Evolutionary conservation across 1,139 yeast genomes (phyloP), one percentile per base, ranked within the genome.

Genomic region (Candida tropicalis): DNA sequence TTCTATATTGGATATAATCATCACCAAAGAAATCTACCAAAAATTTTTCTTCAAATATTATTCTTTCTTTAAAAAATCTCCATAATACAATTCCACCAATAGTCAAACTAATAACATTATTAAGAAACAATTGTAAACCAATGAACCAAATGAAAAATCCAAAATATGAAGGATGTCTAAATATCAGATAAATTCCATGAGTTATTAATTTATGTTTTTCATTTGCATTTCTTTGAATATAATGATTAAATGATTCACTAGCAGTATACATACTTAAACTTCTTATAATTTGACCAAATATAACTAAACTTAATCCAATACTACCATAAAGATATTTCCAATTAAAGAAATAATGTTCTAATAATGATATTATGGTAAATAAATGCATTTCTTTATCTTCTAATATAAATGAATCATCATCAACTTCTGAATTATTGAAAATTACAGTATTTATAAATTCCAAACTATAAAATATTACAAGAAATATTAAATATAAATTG

Each of bases 111-210:
- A 69, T 35, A 33, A 60, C 44, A 62, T 90, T 93, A 39, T 81
- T 67, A 46, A 91, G 63, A 50, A 84, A 57, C 41, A 91, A 32
- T 60, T 93, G 96, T 2, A 90, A 73, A 0, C 98, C 98, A 3
- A 91, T 56, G 22, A 95, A 93, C 97, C 98, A 95, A 79, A 89
- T 83, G 58, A 84, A 91, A 61, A 87, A 93, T 1, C 98, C 99
- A 44, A 82, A 77, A 63, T 93, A 93, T 40, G 95, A 84, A 9
- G 99, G 99, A 60, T 93, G 99, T 47, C 99, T 74, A 8, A 79
- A 65, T 15, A 66, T 50, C 1, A 70, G 48, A 62, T 93, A 93
- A 3, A 93, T 69, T 0, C 98, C 99, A 6, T 65, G 53, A 0
- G 88, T 87, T 9, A 93, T 82, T 37, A 93, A 69, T 15, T 55